A percentile compares a stretch with the other conserved stretches of the same genome.
phyloP scores from a whole-genome alignment of 225 moss, liverwort and hornwort species.

The Pseudoscleropodium purum region DNA sequence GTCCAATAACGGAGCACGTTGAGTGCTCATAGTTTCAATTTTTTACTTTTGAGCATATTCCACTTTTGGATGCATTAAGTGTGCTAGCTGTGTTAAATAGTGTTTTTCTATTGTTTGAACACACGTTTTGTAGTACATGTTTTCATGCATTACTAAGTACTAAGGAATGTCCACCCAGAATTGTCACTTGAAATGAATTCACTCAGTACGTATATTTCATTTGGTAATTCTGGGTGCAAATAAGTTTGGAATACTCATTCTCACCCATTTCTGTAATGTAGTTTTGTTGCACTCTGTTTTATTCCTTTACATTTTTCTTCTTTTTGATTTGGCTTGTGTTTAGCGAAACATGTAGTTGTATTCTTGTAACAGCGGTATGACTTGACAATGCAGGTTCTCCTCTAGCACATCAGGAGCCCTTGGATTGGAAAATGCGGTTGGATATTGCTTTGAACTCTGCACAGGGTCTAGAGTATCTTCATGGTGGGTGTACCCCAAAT shows the following conservation, averaged over 20 bases:
- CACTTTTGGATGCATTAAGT: background rate
- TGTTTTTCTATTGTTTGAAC: no score
- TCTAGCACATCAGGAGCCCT: background rate
- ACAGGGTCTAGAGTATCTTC: constrained; percentile 40
- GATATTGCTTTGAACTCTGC: constrained; percentile 32
- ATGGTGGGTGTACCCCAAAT: constrained; percentile 16
- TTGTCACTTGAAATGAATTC: no score
- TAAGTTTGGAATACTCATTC: background rate
- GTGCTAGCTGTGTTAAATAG: background rate
- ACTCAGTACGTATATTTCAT: background rate
- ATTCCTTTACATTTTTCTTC: background rate
- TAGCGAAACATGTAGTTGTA: background rate
- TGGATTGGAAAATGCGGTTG: constrained; percentile 28
- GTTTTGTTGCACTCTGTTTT: background rate
- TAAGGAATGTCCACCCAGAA: background rate
- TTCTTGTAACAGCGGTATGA: background rate
- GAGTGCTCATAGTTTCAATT: background rate
- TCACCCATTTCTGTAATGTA: background rate
- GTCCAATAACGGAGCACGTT: background rate
- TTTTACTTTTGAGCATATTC: background rate
- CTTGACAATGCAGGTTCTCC: background rate
- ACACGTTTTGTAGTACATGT: background rate
- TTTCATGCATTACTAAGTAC: background rate
- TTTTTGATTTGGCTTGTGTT: background rate
- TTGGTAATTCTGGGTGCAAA: background rate